Evolutionary conservation across 495 filamentous ascomycete species (phyloP).

Genomic region (Collariella sp.): DNA sequence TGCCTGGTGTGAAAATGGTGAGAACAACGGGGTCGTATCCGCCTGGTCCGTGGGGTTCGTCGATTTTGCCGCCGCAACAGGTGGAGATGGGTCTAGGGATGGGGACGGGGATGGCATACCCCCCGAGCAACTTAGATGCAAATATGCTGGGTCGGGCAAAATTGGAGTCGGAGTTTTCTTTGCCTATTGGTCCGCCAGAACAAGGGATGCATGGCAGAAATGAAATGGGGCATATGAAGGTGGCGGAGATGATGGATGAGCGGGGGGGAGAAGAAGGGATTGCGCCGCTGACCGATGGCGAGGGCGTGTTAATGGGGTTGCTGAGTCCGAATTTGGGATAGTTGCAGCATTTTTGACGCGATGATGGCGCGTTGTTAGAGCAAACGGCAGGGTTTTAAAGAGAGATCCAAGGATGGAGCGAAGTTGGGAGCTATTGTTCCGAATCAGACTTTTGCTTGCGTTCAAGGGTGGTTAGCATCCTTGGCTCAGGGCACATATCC

Average conservation of each 20-base stretch:
- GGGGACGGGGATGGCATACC: not conserved
- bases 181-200: not conserved
- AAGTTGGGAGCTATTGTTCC: too few relatives aligned
- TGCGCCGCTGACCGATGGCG: slow-evolving; percentile 12
- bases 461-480: too few relatives aligned
- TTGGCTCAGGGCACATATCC: too few relatives aligned
- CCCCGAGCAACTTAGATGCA: not conserved
- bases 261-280: not conserved
- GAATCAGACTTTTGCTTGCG: too few relatives aligned
- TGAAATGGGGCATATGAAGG: slow-evolving; percentile 3
- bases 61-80: not conserved
- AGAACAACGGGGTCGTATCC: not conserved
- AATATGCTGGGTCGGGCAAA: slow-evolving; percentile 1
- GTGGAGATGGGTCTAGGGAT: not conserved
- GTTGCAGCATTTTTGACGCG: not conserved
- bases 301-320: slow-evolving; percentile 9
- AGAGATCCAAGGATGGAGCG: too few relatives aligned
- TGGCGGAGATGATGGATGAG: not conserved
- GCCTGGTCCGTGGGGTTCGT: not conserved
- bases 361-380: too few relatives aligned
- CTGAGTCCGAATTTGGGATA: slow-evolving; percentile 4
- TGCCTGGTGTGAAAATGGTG: not conserved
- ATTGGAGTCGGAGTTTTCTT: slow-evolving; percentile 7
- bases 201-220: not conserved
- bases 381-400: too few relatives aligned